Evolutionary conservation across 805 yeast genomes (phyloP).

Genomic region (Metschnikowia henanensis): DNA sequence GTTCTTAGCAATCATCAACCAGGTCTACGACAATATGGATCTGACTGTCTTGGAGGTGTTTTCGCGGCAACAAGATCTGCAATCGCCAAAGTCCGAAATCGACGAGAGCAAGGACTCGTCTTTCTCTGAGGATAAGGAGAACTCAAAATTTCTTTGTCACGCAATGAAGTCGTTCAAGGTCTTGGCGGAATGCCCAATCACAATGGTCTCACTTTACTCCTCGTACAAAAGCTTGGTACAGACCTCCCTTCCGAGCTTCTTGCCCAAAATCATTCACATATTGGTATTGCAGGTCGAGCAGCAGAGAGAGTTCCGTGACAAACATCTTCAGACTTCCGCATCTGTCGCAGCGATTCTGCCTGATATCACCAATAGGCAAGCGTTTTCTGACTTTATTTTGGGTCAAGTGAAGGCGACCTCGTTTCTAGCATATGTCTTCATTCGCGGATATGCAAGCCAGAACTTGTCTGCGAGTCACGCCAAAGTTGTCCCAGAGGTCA

Average conservation of each 20-base stretch:
- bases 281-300: conserved; percentile 78
- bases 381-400: conserved; percentile 83
- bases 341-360: conserved; percentile 73
- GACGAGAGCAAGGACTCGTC: conserved; percentile 14
- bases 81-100: conserved; percentile 9
- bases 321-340: conserved; percentile 54
- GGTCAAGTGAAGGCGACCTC: conserved; percentile 97
- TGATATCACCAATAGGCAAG: conserved; percentile 68
- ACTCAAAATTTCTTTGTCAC: conserved; percentile 52
- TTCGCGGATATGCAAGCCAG: conserved; percentile 77
- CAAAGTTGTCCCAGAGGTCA: conserved; percentile 79
- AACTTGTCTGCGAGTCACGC: conserved; percentile 44
- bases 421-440: conserved; percentile 86
- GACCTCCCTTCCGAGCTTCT: conserved; percentile 68
- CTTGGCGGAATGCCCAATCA: conserved; percentile 94
- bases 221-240: conserved; percentile 77
- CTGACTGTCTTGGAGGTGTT: conserved; percentile 72
- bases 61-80: conserved; percentile 26
- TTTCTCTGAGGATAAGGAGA: conserved; percentile 25
- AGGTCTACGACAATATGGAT: conserved; percentile 79
- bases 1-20: conserved; percentile 73
- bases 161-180: conserved; percentile 87
- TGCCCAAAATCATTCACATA: conserved; percentile 78
- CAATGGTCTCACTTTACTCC: conserved; percentile 89
- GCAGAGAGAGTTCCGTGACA: conserved; percentile 48